A percentile compares a stretch with the other conserved stretches of the same genome.
phyloP scores from a whole-genome alignment of 139 green algal species.

The Chlorella sp. region DNA sequence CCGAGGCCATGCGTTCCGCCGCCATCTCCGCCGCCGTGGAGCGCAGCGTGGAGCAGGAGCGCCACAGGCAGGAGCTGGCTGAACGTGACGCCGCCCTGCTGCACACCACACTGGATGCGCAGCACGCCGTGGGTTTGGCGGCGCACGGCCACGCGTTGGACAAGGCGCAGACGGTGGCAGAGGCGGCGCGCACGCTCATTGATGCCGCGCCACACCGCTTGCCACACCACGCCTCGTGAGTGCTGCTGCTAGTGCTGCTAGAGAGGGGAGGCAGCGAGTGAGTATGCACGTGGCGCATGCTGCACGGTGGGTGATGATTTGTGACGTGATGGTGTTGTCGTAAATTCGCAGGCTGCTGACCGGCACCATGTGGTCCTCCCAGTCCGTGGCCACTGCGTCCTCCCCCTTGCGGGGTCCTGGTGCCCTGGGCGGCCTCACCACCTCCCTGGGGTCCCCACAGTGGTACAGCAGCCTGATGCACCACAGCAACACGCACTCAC shows the following conservation, averaged over 20 bases:
- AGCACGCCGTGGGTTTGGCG: neutral
- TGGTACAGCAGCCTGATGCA: neutral
- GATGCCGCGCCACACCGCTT: neutral
- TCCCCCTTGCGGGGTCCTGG: too few relatives aligned
- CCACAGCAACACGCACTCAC: neutral
- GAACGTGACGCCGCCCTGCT: neutral
- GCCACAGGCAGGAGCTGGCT: neutral
- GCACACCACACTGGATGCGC: slow-evolving; percentile 1
- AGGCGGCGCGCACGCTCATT: neutral
- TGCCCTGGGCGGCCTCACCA: neutral
- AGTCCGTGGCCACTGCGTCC: neutral
- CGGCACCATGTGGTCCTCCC: neutral
- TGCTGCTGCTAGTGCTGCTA: neutral
- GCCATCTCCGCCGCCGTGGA: slow-evolving; percentile 1
- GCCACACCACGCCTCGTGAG: neutral
- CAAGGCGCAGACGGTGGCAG: neutral
- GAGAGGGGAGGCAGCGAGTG: neutral
- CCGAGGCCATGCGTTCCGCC: slow-evolving; percentile 3
- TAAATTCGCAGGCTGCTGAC: neutral
- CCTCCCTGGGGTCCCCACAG: neutral
- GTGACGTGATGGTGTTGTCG: too few relatives aligned
- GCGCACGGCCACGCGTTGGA: neutral
- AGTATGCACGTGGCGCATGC: neutral
- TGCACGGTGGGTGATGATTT: too few relatives aligned
- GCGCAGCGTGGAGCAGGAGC: neutral